phyloP scores from a whole-genome alignment of 768 basidiomycete genomes.

The Leccinum incarnatum region DNA sequence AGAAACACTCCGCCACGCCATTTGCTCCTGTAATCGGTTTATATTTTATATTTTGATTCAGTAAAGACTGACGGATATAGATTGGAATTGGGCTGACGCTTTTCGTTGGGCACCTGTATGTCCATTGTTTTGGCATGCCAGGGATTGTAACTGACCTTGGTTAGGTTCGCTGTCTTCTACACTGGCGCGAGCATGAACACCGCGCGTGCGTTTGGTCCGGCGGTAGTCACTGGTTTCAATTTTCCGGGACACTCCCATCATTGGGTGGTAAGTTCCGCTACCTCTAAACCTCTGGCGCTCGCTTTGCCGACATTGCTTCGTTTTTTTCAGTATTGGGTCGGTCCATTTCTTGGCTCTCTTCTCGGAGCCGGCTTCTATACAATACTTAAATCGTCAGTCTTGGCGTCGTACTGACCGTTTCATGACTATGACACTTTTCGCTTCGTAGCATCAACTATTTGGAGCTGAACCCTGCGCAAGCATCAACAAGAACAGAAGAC shows the following conservation, averaged over 20 bases:
- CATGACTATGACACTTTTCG: constrained; percentile 1
- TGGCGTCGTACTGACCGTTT: background rate
- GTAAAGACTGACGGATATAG: constrained; percentile 30
- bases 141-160: background rate
- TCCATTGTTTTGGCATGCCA: background rate
- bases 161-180: constrained; percentile 57
- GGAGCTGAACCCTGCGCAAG: constrained; percentile 31
- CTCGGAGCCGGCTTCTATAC: constrained; percentile 57
- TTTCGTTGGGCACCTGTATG: constrained; percentile 60
- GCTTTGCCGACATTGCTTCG: constrained; percentile 4
- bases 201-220: constrained; percentile 68
- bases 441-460: constrained; percentile 25
- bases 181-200: constrained; percentile 70
- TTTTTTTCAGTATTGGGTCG: constrained; percentile 59
- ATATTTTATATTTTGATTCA: background rate
- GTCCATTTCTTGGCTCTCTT: constrained; percentile 64
- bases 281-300: background rate
- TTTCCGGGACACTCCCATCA: constrained; percentile 40
- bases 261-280: constrained; percentile 54
- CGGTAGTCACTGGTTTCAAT: constrained; percentile 58
- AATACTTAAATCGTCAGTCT: constrained; percentile 48
- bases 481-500: constrained; percentile 28
- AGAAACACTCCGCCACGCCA: constrained; percentile 63
- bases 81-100: constrained; percentile 65
- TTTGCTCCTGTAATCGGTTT: constrained; percentile 58